These are phyloP conservation scores for Penicillium vulpinum DNA, from an alignment of 2,329 filamentous ascomycete genomes.

Conservation along the genomic window DNA sequence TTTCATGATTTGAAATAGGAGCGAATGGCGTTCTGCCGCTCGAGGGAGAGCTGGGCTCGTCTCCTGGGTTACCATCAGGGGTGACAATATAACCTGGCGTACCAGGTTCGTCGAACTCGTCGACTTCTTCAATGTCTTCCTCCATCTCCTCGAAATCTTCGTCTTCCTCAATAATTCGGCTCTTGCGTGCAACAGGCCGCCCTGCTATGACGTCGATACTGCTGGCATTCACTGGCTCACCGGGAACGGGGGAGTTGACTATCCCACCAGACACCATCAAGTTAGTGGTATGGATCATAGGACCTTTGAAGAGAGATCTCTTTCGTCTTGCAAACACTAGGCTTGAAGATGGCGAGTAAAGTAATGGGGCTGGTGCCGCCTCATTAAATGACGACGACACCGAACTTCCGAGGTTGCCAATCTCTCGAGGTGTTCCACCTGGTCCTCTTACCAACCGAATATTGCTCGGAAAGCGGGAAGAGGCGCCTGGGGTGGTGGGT, in stretches of 20 bases:
- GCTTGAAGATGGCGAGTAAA: conserved; percentile 44
- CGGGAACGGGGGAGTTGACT: conserved; percentile 37
- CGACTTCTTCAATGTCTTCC: conserved; percentile 45
- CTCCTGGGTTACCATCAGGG: conserved; percentile 11
- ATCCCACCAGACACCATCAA: conserved; percentile 36
- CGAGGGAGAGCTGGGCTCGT: conserved; percentile 19
- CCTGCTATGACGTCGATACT: conserved; percentile 17
- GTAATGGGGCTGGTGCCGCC: conserved; percentile 35
- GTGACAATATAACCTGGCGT: conserved; percentile 23
- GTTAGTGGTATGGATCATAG: conserved; percentile 43
- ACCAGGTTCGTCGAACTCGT: conserved; percentile 37
- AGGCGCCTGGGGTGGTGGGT: conserved; percentile 77
- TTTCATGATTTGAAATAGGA: conserved; percentile 34
- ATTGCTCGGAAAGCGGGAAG: conserved; percentile 74
- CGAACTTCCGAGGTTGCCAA: conserved; percentile 24
- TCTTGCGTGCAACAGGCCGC: conserved; percentile 38
- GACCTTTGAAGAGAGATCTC: conserved; percentile 48
- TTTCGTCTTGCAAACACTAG: conserved; percentile 50
- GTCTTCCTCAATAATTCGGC: conserved; percentile 48
- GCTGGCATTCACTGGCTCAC: conserved; percentile 23
- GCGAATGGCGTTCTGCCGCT: conserved; percentile 30
- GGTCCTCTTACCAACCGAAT: conserved; percentile 73
- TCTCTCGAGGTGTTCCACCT: conserved; percentile 29
- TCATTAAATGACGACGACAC: conserved; percentile 41
- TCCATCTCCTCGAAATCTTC: conserved; percentile 42